Evolutionary conservation across 2,329 filamentous ascomycete species (phyloP).

Genomic region (Monosporascus sp.): DNA sequence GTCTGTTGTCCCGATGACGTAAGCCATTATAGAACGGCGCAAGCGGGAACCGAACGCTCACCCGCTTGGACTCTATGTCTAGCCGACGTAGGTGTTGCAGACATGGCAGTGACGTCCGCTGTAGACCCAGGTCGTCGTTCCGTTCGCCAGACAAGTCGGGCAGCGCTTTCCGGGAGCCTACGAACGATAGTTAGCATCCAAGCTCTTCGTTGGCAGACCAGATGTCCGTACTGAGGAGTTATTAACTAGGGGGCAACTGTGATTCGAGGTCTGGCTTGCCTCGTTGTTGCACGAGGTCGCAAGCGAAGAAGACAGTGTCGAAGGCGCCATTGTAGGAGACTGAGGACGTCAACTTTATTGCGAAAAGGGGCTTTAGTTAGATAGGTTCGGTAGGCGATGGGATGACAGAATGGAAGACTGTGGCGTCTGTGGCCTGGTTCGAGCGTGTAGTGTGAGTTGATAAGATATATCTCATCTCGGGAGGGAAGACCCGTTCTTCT

Average conservation of each 20-base stretch:
- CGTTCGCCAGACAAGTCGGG: constrained; percentile 12
- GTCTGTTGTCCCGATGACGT: neutral
- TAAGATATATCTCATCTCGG: neutral
- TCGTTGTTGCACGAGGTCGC: constrained; percentile 3
- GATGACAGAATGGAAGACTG: too few species aligned
- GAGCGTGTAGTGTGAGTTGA: neutral
- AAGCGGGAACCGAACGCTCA: neutral
- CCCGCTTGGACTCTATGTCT: neutral
- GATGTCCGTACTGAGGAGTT: constrained; percentile 12
- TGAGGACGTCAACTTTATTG: neutral
- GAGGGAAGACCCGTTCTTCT: neutral
- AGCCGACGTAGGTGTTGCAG: constrained; percentile 18
- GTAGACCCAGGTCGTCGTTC: constrained; percentile 15
- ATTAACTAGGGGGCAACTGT: constrained; percentile 7
- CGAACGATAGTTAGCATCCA: constrained; percentile 3
- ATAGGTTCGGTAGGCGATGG: neutral
- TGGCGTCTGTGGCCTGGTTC: neutral
- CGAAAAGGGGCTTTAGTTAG: too few species aligned
- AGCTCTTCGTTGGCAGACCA: constrained; percentile 1
- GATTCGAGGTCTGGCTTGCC: constrained; percentile 3
- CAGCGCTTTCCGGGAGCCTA: constrained; percentile 17
- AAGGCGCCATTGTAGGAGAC: constrained; percentile 9
- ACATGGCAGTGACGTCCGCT: constrained; percentile 17
- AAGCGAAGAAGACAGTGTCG: constrained; percentile 4
- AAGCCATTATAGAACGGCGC: neutral